These are phyloP conservation scores for Ceratobasidium sp. DNA, from an alignment of 1,284 basidiomycete genomes.

Conservation along the genomic window DNA sequence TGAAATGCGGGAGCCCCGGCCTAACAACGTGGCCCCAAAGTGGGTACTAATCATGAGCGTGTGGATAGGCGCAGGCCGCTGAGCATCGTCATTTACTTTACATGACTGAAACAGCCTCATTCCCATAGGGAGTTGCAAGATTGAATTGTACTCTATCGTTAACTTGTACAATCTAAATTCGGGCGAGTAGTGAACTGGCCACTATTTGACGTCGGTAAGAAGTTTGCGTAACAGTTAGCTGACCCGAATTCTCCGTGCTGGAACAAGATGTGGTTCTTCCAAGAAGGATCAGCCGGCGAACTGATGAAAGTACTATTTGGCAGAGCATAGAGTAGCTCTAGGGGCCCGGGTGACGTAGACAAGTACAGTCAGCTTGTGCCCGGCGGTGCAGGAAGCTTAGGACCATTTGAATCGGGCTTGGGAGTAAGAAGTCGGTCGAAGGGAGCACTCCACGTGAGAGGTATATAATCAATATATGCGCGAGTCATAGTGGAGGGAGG, in stretches of 20 bases:
- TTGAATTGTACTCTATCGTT: no score
- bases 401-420: slow-evolving; percentile 22
- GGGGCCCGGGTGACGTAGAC: slow-evolving; percentile 14
- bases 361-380: slow-evolving; percentile 24
- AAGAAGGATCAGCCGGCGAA: neutral
- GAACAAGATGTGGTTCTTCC: slow-evolving; percentile 20
- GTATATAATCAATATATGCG: slow-evolving; percentile 9
- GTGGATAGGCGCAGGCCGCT: no score
- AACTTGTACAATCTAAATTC: no score
- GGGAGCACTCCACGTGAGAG: slow-evolving; percentile 19
- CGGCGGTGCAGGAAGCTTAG: slow-evolving; percentile 13
- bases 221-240: slow-evolving; percentile 43
- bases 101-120: no score
- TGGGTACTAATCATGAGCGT: no score
- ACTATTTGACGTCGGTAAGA: slow-evolving; percentile 15
- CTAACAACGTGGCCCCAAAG: no score
- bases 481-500: slow-evolving; percentile 39
- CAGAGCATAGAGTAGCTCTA: slow-evolving; percentile 35
- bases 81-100: no score
- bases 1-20: no score
- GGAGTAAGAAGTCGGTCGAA: neutral
- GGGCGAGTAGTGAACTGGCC: no score
- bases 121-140: no score
- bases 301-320: neutral
- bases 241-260: slow-evolving; percentile 42